phyloP scores from a whole-genome alignment of 106 monocot genomes.

The Phalaenopsis aphrodite region DNA sequence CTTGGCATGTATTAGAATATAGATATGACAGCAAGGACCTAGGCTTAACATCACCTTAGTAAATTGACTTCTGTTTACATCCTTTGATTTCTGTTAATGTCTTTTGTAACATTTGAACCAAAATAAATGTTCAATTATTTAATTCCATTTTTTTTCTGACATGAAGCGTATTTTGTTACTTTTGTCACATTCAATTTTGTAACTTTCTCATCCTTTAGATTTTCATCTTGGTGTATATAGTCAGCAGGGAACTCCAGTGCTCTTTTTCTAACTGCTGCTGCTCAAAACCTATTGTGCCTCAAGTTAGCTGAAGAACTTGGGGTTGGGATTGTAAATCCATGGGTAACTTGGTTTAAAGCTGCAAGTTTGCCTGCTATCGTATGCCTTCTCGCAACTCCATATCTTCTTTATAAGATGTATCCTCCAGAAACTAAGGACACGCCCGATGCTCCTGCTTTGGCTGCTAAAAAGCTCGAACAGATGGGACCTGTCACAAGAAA shows the following conservation, averaged over 20 bases:
- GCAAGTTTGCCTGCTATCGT: conserved; percentile 92
- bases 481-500: conserved; percentile 89
- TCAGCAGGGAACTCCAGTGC: conserved; percentile 91
- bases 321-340: conserved; percentile 71
- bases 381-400: conserved; percentile 76
- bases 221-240: conserved; percentile 15
- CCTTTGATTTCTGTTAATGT: neutral
- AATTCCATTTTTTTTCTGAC: neutral
- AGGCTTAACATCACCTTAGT: neutral
- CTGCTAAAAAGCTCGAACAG: conserved; percentile 66
- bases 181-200: neutral
- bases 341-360: conserved; percentile 87
- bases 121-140: too few species aligned
- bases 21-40: too few species aligned
- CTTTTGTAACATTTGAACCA: too few species aligned
- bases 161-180: neutral
- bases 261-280: conserved; percentile 91
- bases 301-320: conserved; percentile 94
- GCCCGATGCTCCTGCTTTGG: conserved; percentile 82
- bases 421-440: conserved; percentile 87
- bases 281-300: conserved; percentile 89
- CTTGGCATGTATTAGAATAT: neutral
- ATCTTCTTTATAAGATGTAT: conserved; percentile 79
- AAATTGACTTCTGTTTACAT: neutral
- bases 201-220: neutral